Base-by-base conservation (phyloP, 345 rosid genomes). In the Boechera stricta region DNA sequence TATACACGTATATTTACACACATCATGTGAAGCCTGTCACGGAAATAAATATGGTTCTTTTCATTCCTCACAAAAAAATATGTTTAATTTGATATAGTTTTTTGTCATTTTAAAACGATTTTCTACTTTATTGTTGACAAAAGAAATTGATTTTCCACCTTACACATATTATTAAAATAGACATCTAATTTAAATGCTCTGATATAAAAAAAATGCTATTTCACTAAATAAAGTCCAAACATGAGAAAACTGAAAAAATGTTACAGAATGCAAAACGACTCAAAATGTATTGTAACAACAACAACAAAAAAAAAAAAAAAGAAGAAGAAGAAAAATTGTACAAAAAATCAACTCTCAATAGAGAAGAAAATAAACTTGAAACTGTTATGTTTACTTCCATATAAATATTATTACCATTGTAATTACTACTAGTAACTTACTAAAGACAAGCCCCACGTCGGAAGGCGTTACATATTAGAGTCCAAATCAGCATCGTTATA, bases 401-500 rank as follows among this genome's bases (percentile, higher is more conserved):
- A 21, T 21, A 21, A 1, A 21, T 21, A 21, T 21, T 21, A 21
- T 21, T 21, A 21, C 24, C 24, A 21, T 21, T 21, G 24, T 1
- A 21, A 21, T 21, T 21, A 21, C 24, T 21, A 21, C 24, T 21
- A 21, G 24, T 21, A 21, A 21, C 24, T 21, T 21, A 21, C 24
- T 21, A 21, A 21, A 21, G 24, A 21, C 24, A 21, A 21, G 24
- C 24, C 24, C 24, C 24, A 21, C 24, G 65, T 76, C 74, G 24
- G 38, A 52, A 13, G 61, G 54, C 69, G 63, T 76, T 76, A 68
- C 74, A 68, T 76, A 31, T 68, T n/a, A 68, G 45, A 49, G 62
- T 75, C 62, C 68, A 68, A 59, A 75, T 41, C 73, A 67, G 73
- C 73, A 38, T 75, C 79, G 61, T 75, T 69, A 59, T 75, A 48